These are phyloP conservation scores for Suhomyces guaymorum DNA, from an alignment of 1,139 yeast species.

Conservation along the genomic window DNA sequence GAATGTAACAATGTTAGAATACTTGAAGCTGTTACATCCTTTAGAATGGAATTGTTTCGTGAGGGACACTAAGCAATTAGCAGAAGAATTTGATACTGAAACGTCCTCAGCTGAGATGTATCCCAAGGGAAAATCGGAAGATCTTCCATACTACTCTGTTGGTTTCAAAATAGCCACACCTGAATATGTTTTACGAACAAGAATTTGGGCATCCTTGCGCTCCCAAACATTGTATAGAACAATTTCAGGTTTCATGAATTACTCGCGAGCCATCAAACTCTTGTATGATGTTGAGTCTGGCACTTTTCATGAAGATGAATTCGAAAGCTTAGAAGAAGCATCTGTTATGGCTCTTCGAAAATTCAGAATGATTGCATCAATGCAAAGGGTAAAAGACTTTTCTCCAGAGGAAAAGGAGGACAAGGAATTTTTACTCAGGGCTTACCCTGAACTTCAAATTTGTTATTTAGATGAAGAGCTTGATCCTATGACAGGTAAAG, in stretches of 20 bases:
- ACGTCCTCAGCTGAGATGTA: constrained; percentile 70
- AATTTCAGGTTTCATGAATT: constrained; percentile 98
- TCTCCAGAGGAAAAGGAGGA: constrained; percentile 97
- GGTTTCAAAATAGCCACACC: constrained; percentile 99
- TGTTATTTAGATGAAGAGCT: constrained; percentile 96
- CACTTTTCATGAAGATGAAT: constrained; percentile 98
- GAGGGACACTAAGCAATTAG: constrained; percentile 95
- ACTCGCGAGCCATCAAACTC: constrained; percentile 95
- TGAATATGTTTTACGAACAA: constrained; percentile 94
- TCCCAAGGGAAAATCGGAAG: constrained; percentile 93
- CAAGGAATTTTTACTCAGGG: constrained; percentile 95
- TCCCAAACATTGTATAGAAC: constrained; percentile 98
- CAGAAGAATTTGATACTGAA: constrained; percentile 92
- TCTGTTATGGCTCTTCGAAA: constrained; percentile 99
- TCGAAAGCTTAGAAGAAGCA: constrained; percentile 92
- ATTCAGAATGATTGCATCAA: constrained; percentile 93
- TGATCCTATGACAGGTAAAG: constrained; percentile 90
- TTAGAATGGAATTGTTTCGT: constrained; percentile 99
- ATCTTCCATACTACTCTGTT: constrained; percentile 95
- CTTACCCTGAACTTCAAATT: constrained; percentile 97
- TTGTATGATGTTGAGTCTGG: constrained; percentile 98
- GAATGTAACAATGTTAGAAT: constrained; percentile 92
- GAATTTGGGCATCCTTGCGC: constrained; percentile 99
- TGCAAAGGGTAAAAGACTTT: constrained; percentile 97
- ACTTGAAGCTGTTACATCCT: constrained; percentile 95